Evolutionary conservation across 345 rosid genomes (phyloP), one percentile per base, ranked within the genome.

Genomic region (Cardiospermum halicacabum): DNA sequence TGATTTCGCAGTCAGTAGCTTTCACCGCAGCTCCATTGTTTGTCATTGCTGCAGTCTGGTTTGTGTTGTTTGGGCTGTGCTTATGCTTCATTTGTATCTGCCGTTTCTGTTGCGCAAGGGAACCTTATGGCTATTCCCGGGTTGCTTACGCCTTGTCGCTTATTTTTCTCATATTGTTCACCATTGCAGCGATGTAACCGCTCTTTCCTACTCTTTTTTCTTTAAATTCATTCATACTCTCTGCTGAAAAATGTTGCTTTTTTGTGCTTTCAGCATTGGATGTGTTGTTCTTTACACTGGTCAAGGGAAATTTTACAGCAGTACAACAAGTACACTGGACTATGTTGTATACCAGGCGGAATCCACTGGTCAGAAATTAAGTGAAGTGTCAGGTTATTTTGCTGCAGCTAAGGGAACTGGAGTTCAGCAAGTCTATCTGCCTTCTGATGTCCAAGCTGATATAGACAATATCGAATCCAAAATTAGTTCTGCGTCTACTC

Each of bases 1-100:
- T n/a, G n/a, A n/a, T n/a, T n/a, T n/a, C n/a, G 84, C 91, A 94
- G 97, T 91, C 99, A 66, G 99, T 78, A 68, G 78, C 88, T n/a
- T 89, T 71, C 66, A 89, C 96, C 25, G 97, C 95, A 65, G 82
- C 60, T 75, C 95, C 96, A 13, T 68, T 91, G 68, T 84, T 90
- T 75, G 74, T 67, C 56, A 71, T 83, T 62, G 82, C 96, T 9
- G 71, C 78, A 28, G 68, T 84, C 62, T 94, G 99, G 97, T 87
- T 88, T 71, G 60, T 87, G 24, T 85, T 84, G 24, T 94, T 94
- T 16, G 96, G 95, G 18, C 53, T 89, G 24, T 84, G 85, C 70
- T 70, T 91, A 53, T 65, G 83, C 50, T 68, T 84, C 48, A 64
- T 76, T 36, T 78, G 73, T 62, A 39, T 88, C 55, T 83, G 82